phyloP scores from a whole-genome alignment of 176 grass and related monocot genomes.

The Microstegium vimineum region DNA sequence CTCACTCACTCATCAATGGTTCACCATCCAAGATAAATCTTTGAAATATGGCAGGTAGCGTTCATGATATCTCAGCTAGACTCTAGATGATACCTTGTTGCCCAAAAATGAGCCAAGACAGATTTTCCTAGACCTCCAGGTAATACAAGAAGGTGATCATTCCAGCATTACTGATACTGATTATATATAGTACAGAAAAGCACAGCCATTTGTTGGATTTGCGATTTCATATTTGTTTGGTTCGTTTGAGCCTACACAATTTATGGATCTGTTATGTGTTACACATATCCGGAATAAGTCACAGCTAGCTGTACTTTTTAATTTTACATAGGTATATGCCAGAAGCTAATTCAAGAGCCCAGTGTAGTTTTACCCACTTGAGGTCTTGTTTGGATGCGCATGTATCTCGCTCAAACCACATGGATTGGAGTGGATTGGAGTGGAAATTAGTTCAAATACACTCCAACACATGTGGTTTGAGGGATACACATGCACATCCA shows the following conservation, averaged over 20 bases:
- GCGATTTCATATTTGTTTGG: background rate
- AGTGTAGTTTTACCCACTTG: background rate
- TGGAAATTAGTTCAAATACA: too few relatives aligned
- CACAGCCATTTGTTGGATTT: background rate
- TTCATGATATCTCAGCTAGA: conserved; percentile 1
- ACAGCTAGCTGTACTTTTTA: background rate
- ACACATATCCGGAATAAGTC: background rate
- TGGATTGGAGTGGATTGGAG: too few relatives aligned
- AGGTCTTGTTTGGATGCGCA: too few relatives aligned
- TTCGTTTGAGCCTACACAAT: background rate
- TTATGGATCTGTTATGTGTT: background rate
- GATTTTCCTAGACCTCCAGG: background rate
- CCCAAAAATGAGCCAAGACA: background rate
- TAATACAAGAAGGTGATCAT: too few relatives aligned
- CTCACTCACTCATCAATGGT: background rate
- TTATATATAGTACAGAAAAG: too few relatives aligned
- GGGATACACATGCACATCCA: too few relatives aligned
- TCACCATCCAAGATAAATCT: background rate
- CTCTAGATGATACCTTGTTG: background rate
- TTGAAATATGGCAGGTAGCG: background rate
- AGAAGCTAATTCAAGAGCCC: background rate
- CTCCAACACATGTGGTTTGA: too few relatives aligned
- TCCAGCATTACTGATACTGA: too few relatives aligned
- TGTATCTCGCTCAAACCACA: too few relatives aligned
- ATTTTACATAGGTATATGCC: background rate